Conservation (phyloP, 2,329 filamentous ascomycete genomes). For the Fusarium illudens region DNA sequence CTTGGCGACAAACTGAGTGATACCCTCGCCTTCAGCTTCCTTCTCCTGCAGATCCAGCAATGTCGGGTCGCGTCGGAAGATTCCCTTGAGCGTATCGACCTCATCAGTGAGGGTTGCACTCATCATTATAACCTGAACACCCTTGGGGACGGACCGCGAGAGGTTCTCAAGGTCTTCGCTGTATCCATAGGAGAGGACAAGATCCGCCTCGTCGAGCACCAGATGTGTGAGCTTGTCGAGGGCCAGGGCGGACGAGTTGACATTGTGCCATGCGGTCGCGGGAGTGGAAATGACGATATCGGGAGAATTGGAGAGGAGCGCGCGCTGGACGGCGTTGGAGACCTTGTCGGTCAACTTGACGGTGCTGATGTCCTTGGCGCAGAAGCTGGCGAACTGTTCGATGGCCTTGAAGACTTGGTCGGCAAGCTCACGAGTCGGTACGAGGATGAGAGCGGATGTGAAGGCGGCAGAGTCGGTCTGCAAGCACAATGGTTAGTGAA, state of each 20-base stretch:
- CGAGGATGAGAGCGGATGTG: slow-evolving; percentile 84
- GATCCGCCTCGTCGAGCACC: slow-evolving; percentile 92
- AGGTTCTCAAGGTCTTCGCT: slow-evolving; percentile 87
- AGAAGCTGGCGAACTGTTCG: slow-evolving; percentile 80
- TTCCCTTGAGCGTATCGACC: slow-evolving; percentile 81
- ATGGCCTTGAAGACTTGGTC: slow-evolving; percentile 87
- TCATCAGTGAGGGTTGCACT: slow-evolving; percentile 91
- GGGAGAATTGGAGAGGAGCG: slow-evolving; percentile 83
- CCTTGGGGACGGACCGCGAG: slow-evolving; percentile 79
- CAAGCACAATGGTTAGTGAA: slow-evolving; percentile 10
- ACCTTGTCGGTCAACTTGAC: slow-evolving; percentile 92
- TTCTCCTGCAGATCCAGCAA: slow-evolving; percentile 84
- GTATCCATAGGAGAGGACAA: slow-evolving; percentile 94
- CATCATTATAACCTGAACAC: slow-evolving; percentile 91
- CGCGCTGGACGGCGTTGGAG: slow-evolving; percentile 86
- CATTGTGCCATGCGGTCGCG: slow-evolving; percentile 79
- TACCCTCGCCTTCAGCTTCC: slow-evolving; percentile 76
- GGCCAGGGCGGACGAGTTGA: slow-evolving; percentile 71
- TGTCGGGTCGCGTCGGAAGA: slow-evolving; percentile 85
- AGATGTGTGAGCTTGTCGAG: slow-evolving; percentile 77
- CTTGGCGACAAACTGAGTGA: slow-evolving; percentile 89
- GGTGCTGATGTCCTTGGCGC: slow-evolving; percentile 81
- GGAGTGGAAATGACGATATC: slow-evolving; percentile 94
- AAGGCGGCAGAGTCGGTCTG: slow-evolving; percentile 60
- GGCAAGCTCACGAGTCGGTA: slow-evolving; percentile 93